Base-by-base conservation (phyloP, 2,329 filamentous ascomycete species). In the Fusarium sambucinum region DNA sequence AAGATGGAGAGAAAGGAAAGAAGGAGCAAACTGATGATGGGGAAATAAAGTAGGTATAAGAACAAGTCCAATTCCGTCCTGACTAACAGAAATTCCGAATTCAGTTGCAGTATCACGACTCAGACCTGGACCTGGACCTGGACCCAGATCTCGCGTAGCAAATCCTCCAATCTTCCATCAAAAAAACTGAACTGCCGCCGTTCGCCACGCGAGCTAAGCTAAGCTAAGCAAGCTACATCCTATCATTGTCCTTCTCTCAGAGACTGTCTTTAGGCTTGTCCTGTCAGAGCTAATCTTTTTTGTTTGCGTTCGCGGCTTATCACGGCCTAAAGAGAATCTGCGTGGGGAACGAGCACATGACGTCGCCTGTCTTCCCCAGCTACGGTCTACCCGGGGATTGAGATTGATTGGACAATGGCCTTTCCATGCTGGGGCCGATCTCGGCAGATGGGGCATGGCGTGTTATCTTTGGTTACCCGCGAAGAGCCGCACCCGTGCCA, bases 261-360 rank as follows among this genome's bases (percentile, higher is more conserved):
- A 35, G 17, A 14, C 17, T 48, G 21, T 48, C 32, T 50, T 16
- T 37, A n/a, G 21, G 30, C 19, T 48, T 48, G 29, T 48, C 32
- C 47, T 38, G 47, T 38, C 33, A n/a, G 29, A 63, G 59, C 40
- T 53, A 63, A 55, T 62, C 55, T 69, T 47, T 46, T 44, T 50
- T 21, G 23, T 38, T 51, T 41, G n/a, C 27, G 35, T 19, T 63
- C 60, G 74, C 75, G 75, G 75, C 71, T 77, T 76, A 75, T 73
- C 68, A 67, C 75, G 75, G 75, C 71, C 73, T 74, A 67, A 67
- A 61, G 32, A 57, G 47, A 45, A 19, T 59, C 41, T 51, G 60
- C 52, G 56, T 55, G 66, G 69, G 53, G 60, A 37, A 46, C 55
- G 47, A 45, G 47, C 70, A 68, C 72, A 73, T 74, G 72, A 74